Evolutionary conservation across 495 filamentous ascomycete species (phyloP), one percentile per base, ranked within the genome.

Genomic region (Aspergillus affinis): DNA sequence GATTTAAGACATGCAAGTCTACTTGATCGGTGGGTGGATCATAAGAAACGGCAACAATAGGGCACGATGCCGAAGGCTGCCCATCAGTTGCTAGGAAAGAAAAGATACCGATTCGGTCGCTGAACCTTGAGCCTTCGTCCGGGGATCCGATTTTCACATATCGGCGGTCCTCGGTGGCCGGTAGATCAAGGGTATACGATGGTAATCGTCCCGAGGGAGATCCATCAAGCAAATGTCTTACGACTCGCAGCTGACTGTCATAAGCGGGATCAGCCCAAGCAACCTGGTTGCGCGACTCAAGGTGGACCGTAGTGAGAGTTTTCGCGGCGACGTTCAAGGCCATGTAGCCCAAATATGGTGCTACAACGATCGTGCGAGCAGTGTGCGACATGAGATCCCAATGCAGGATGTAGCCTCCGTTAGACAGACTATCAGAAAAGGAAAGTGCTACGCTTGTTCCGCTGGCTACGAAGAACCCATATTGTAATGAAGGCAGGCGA

Each of bases 371-470:
- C 0, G 52, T 57, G n/a, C 64, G 69, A 59, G 65, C 51, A 4
- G 55, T 29, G 13, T 53, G 58, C 9, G 67, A 56, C 2, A 59
- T 18, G 21, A 68, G 59, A 18, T 65, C 54, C 66, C 69, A 74
- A 48, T 74, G 65, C 13, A 73, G 57, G 23, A 73, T 17, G 17
- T 51, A 60, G 5, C 58, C 55, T 2, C 51, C 45, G 12, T n/a
- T 32, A 15, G 6, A 6, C 7, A 17, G 19, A 10, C 29, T 51
- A 3, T 23, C 51, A 51, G 15, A 26, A 48, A 57, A 66, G 12
- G 58, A 45, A 6, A 75, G 10, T 5, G 63, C 58, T 10, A 75
- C 49, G 8, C 66, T 67, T n/a, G 41, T 44, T 19, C 65, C 66
- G 23, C 53, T 56, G 9, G 58, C 61, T 18, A 64, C 30, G 30